Conservation (phyloP, 2,329 filamentous ascomycete genomes). For the Fusarium sambucinum region DNA sequence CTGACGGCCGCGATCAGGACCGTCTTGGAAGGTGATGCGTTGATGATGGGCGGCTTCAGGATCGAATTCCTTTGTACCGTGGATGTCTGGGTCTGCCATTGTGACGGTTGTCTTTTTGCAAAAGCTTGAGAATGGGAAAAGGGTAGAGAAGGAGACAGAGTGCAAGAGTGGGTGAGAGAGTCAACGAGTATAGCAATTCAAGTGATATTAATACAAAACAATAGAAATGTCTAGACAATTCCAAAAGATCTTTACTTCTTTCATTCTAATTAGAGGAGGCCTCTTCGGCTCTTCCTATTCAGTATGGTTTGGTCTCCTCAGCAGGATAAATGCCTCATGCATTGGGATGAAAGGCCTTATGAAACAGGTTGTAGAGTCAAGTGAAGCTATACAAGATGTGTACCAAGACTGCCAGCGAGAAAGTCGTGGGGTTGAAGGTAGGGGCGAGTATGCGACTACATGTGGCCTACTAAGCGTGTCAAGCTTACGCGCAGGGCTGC, state of each 20-base stretch:
- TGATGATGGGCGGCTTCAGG: conserved; percentile 31
- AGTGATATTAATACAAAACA: conserved; percentile 22
- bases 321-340: conserved; percentile 36
- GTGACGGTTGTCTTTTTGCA: neutral
- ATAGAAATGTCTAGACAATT: conserved; percentile 27
- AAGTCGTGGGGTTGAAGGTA: conserved; percentile 38
- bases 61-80: conserved; percentile 29
- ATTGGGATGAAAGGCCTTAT: neutral
- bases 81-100: conserved; percentile 41
- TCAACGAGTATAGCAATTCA: neutral
- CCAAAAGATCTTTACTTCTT: conserved; percentile 1
- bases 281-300: conserved; percentile 18
- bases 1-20: conserved; percentile 14
- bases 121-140: neutral
- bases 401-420: conserved; percentile 30
- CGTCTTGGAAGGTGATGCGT: conserved; percentile 41
- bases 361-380: conserved; percentile 25
- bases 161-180: conserved; percentile 1
- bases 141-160: neutral
- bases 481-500: conserved; percentile 19
- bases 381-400: conserved; percentile 40
- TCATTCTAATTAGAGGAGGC: conserved; percentile 21
- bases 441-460: conserved; percentile 32
- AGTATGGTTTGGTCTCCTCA: conserved; percentile 1
- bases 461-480: conserved; percentile 1